Evolutionary conservation across 108 stramenopile genomes (phyloP).

Genomic region (Skeletonema costatum): DNA sequence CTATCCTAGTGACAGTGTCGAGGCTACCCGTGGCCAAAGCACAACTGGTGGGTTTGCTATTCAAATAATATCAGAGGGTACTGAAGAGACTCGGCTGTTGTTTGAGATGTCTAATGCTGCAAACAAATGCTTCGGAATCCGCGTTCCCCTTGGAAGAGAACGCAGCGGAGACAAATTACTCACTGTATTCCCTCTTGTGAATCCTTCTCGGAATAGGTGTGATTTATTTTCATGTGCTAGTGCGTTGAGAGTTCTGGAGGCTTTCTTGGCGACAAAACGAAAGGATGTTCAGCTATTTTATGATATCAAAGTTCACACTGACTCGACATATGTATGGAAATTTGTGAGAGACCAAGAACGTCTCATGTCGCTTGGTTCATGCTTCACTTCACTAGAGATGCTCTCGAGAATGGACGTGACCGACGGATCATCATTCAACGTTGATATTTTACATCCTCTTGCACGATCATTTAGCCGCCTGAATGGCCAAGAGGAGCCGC

Average conservation of each 20-base stretch:
- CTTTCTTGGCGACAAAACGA: conserved; percentile 18
- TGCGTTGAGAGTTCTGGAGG: conserved; percentile 43
- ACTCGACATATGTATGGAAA: conserved; percentile 57
- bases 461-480: conserved; percentile 46
- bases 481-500: conserved; percentile 30
- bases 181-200: conserved; percentile 40
- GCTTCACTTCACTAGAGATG: conserved; percentile 29
- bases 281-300: conserved; percentile 16
- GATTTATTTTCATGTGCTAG: conserved; percentile 47
- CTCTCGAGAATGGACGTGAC: conserved; percentile 20
- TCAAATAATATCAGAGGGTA: conserved; percentile 30
- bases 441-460: conserved; percentile 57
- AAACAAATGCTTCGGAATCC: conserved; percentile 27
- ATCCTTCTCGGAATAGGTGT: conserved; percentile 55
- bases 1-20: conserved; percentile 40
- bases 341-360: conserved; percentile 28
- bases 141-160: conserved; percentile 8
- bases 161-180: conserved; percentile 14
- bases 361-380: conserved; percentile 42
- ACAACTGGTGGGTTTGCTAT: conserved; percentile 48
- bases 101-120: conserved; percentile 20
- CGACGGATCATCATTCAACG: conserved; percentile 21
- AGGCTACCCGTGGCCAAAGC: conserved; percentile 34
- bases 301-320: conserved; percentile 46
- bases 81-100: conserved; percentile 1